Evolutionary conservation across 768 basidiomycete species (phyloP), one percentile per base, ranked within the genome.

Genomic region (Jaapia argillacea): DNA sequence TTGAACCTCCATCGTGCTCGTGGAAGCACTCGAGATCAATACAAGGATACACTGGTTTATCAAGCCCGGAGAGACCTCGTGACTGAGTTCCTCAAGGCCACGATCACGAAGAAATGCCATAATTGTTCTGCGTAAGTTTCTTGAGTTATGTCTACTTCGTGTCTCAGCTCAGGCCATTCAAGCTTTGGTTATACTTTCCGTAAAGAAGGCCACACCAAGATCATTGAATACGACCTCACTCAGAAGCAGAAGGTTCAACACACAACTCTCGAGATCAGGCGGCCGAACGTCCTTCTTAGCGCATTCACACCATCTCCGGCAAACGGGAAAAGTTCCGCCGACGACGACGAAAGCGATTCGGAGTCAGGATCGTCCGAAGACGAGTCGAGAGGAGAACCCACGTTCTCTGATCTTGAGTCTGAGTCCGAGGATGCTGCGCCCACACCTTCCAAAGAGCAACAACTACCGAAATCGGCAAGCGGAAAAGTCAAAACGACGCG

Each of bases 171-270:
- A 20, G 39, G 49, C 28, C 12, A 27, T 40, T 35, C 2, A 50
- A 93, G 90, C 23, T 63, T 73, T 51, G 80, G 75, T 2, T 92
- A 88, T 58, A 89, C 91, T 0, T 90, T 86, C 63, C 83, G 93
- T 42, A 97, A 90, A 61, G 96, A 99, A 56, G 90, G 88, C 0
- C 72, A 86, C 60, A 89, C 85, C 41, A 98, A 97, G 65, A 74
- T 99, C 44, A 83, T 98, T 57, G 92, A 98, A 65, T 88, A 89
- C 56, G 92, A 93, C 53, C 72, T 98, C 24, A 70, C 87, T 4
- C 41, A 60, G 2, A 94, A 91, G 61, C 81, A 90, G 58, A 91
- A 87, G 61, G 70, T 60, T 36, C 61, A 66, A 31, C 73, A 81
- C 56, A 54, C 57, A 4, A 70, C 75, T 14, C 42, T 74, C 6